phyloP scores from a whole-genome alignment of 768 basidiomycete species.

The Udeniomyces megalosporus region DNA sequence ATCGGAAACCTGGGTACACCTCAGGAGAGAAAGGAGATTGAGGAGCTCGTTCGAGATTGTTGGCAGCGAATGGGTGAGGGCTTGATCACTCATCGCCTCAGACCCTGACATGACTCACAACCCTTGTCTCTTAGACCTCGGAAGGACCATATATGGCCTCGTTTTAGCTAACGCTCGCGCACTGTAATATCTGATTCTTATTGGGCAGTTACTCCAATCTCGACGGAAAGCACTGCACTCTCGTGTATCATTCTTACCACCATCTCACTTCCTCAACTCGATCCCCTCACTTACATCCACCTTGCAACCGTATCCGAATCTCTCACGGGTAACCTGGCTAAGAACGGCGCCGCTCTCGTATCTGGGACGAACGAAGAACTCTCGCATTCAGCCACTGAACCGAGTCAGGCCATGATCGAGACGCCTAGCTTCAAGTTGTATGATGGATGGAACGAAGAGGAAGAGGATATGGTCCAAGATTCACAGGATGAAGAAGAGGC shows the following conservation, averaged over 20 bases:
- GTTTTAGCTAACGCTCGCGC: background rate
- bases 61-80: slow-evolving; percentile 10
- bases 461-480: background rate
- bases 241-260: background rate
- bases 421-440: background rate
- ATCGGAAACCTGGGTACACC: background rate
- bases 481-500: background rate
- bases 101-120: background rate
- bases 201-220: background rate
- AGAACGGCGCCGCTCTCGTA: too few relatives aligned
- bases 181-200: background rate
- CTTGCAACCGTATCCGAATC: too few relatives aligned
- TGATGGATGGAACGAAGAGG: background rate
- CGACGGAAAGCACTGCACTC: background rate
- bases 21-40: slow-evolving; percentile 10
- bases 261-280: background rate
- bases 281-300: too few relatives aligned
- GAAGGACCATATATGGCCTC: too few relatives aligned
- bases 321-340: too few relatives aligned
- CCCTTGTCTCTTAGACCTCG: too few relatives aligned
- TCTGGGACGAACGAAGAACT: too few relatives aligned
- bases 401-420: background rate
- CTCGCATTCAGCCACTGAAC: too few relatives aligned
- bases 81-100: background rate
- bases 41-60: slow-evolving; percentile 7